Evolutionary conservation across 371 early-diverging fungal species (phyloP).

Genomic region (Parasitella parasitica): DNA sequence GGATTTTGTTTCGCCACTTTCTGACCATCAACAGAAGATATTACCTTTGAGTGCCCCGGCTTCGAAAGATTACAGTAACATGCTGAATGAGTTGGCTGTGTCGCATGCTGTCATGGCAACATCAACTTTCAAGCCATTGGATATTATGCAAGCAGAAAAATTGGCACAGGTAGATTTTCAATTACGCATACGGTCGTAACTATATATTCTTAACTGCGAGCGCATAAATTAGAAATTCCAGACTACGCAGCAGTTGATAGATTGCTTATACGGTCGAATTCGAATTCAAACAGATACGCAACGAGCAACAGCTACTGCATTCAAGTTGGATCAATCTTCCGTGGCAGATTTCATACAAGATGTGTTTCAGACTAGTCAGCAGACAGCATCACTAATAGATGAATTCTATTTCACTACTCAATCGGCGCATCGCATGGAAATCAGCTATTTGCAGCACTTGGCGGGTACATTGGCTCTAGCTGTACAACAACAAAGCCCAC

Average conservation of each 20-base stretch:
- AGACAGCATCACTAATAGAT: neutral
- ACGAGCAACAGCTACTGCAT: slow-evolving; percentile 2
- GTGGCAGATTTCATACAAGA: neutral
- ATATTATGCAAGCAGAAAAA: slow-evolving; percentile 6
- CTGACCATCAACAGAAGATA: neutral
- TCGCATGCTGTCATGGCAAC: slow-evolving; percentile 2
- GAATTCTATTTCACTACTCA: slow-evolving; percentile 18
- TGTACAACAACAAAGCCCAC: neutral
- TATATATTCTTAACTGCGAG: neutral
- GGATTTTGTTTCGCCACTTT: neutral
- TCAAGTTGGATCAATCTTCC: slow-evolving; percentile 4
- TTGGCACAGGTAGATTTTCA: neutral
- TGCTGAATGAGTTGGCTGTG: slow-evolving; percentile 7
- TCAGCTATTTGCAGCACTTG: neutral
- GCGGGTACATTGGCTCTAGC: neutral
- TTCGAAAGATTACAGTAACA: neutral
- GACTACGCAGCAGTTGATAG: neutral
- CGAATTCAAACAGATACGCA: slow-evolving; percentile 12
- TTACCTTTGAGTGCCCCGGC: neutral
- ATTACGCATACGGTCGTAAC: neutral
- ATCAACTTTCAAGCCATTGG: neutral
- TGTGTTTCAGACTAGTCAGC: neutral
- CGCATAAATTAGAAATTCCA: slow-evolving; percentile 1
- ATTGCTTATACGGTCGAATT: slow-evolving; percentile 7
- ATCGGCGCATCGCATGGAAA: neutral